These are phyloP conservation scores for Neofusicoccum ribis DNA, from an alignment of 2,329 filamentous ascomycete species.

Conservation along the genomic window DNA sequence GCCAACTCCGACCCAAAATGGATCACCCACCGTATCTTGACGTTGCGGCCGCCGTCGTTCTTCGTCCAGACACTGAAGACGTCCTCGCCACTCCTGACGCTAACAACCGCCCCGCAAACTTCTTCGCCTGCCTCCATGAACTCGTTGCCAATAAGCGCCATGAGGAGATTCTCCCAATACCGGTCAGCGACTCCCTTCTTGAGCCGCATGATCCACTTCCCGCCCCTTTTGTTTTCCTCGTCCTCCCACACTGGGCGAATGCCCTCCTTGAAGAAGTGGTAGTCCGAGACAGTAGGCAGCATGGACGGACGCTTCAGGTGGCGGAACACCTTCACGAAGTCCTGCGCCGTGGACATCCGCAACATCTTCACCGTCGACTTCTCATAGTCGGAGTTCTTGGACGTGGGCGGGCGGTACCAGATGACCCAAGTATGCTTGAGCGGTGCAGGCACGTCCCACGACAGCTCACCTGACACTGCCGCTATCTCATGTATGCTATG, in stretches of 20 bases:
- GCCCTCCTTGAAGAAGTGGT: conserved; percentile 96
- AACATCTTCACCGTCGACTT: conserved; percentile 91
- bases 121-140: conserved; percentile 92
- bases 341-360: conserved; percentile 76
- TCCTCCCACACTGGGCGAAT: conserved; percentile 98
- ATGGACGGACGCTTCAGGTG: conserved; percentile 87
- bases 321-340: conserved; percentile 86
- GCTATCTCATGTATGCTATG: conserved; percentile 27
- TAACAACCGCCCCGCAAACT: conserved; percentile 91
- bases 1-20: not conserved
- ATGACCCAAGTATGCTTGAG: conserved; percentile 91
- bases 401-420: conserved; percentile 95
- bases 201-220: conserved; percentile 95
- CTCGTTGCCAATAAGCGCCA: conserved; percentile 90
- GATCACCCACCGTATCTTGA: conserved; percentile 82
- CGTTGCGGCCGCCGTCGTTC: conserved; percentile 86
- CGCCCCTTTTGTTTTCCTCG: conserved; percentile 91
- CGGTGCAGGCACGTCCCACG: conserved; percentile 47
- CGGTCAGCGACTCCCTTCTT: conserved; percentile 97
- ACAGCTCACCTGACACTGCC: conserved; percentile 43
- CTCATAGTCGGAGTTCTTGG: conserved; percentile 97
- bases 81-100: conserved; percentile 92
- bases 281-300: conserved; percentile 90
- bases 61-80: conserved; percentile 98
- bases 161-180: conserved; percentile 92